Base-by-base conservation (phyloP, 1,139 yeast species). In the Pichia sp. region DNA sequence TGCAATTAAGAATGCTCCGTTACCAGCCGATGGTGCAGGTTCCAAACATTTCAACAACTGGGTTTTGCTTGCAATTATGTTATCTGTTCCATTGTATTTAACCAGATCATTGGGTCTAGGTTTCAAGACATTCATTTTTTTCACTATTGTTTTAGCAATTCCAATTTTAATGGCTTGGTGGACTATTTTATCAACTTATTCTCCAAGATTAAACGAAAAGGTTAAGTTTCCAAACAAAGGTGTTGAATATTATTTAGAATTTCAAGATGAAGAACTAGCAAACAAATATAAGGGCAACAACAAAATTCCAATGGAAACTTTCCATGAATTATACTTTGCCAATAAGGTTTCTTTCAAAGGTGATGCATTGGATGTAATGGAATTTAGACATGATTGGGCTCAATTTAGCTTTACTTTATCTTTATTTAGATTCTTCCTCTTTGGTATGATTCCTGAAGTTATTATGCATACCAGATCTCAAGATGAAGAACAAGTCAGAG, bases 401-500 rank as follows among this genome's bases (percentile, higher is more conserved):
- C 77, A 75, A 62, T 89, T 87, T 74, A 72, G 83, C 48, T 89
- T 89, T 75, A 89, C 96, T 47, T 67, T 81, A 58, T 75, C 90
- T 33, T 77, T 89, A 59, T 90, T 83, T 80, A 83, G 79, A 70
- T 90, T 78, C 73, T 90, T 89, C 75, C 73, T 89, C 62, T 79
- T 88, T 53, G 96, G 95, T 49, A 82, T 89, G 88, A 86, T 89
- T 61, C 97, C 97, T 49, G 97, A 89, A 73, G 95, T 89, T 53
- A 85, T 89, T 63, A 68, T 89, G 81, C 97, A 89, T 74, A 84
- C 96, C 56, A 83, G 89, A 68, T 86, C 95, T 36, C 96, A 89
- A 73, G 96, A 90, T 68, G 96, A 90, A 74, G 97, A 89, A 72
- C 97, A 89, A 73, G 96, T 89, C 53, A 83, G 96, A 71, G 96